phyloP scores from a whole-genome alignment of 805 yeast species.

The Suhomyces kilbournensis region DNA sequence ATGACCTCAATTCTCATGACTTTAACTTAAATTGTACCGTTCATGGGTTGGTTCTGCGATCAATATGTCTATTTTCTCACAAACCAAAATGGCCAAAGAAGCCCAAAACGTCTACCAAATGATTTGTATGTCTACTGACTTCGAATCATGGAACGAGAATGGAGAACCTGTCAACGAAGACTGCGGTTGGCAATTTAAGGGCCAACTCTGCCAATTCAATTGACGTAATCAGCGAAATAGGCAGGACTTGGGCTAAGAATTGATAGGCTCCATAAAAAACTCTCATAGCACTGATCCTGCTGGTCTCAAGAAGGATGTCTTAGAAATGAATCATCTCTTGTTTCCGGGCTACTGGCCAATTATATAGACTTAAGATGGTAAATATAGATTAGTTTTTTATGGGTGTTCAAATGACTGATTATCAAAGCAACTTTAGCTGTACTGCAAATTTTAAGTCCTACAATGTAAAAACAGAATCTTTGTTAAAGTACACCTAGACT shows the following conservation, averaged over 20 bases:
- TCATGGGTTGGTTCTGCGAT: conserved; percentile 93
- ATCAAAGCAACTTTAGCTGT: too few species aligned
- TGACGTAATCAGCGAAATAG: conserved; percentile 56
- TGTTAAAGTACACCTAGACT: too few species aligned
- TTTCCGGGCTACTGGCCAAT: conserved; percentile 88
- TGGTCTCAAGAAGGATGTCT: conserved; percentile 68
- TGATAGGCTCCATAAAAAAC: conserved; percentile 73
- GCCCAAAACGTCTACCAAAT: conserved; percentile 96
- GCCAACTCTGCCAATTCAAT: conserved; percentile 89
- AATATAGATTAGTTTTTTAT: background rate
- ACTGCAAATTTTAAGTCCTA: too few species aligned
- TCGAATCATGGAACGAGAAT: conserved; percentile 95
- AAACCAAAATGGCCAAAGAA: conserved; percentile 92
- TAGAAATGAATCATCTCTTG: conserved; percentile 78
- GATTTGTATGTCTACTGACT: conserved; percentile 98
- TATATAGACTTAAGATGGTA: background rate
- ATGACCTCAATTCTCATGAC: too few species aligned
- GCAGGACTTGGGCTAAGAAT: conserved; percentile 58
- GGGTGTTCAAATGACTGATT: too few species aligned
- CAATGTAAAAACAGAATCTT: too few species aligned
- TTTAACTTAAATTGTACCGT: conserved; percentile 53
- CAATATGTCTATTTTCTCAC: conserved; percentile 97
- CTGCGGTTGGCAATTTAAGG: conserved; percentile 84
- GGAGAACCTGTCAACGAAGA: conserved; percentile 97
- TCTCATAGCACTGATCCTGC: conserved; percentile 74